These are phyloP conservation scores for Oryza coarctata DNA, from an alignment of 176 grass and related monocot genomes.

Conservation along the genomic window DNA sequence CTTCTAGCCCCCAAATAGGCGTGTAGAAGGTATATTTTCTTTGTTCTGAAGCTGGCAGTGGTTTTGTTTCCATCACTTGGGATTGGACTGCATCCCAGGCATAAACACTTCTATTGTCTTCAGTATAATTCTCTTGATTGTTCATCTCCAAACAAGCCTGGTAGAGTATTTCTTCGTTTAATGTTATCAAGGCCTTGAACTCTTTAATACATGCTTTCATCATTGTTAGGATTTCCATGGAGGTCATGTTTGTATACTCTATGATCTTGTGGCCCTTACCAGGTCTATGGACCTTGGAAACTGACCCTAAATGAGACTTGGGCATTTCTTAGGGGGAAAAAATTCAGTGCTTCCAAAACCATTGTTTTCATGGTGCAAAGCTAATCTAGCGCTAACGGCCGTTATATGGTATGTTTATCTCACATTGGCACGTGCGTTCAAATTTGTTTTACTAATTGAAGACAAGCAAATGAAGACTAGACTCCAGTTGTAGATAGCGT, in stretches of 20 bases:
- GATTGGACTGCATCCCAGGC: background rate
- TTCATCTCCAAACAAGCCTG: background rate
- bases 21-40: background rate
- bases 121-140: background rate
- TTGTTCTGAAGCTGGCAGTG: background rate
- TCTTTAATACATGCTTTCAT: background rate
- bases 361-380: background rate
- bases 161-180: background rate
- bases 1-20: background rate
- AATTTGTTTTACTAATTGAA: background rate
- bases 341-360: background rate
- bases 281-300: background rate
- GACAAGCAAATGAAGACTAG: slow-evolving; percentile 5
- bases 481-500: background rate
- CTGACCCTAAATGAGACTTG: background rate
- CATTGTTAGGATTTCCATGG: background rate
- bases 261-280: background rate
- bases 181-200: background rate
- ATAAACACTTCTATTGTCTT: background rate
- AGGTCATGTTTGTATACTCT: background rate
- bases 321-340: background rate
- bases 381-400: background rate
- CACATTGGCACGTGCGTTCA: background rate
- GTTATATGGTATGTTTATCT: background rate
- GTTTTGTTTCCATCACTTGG: background rate